Evolutionary conservation across 2,329 filamentous ascomycete species (phyloP).

Genomic region (Polychaeton citri): DNA sequence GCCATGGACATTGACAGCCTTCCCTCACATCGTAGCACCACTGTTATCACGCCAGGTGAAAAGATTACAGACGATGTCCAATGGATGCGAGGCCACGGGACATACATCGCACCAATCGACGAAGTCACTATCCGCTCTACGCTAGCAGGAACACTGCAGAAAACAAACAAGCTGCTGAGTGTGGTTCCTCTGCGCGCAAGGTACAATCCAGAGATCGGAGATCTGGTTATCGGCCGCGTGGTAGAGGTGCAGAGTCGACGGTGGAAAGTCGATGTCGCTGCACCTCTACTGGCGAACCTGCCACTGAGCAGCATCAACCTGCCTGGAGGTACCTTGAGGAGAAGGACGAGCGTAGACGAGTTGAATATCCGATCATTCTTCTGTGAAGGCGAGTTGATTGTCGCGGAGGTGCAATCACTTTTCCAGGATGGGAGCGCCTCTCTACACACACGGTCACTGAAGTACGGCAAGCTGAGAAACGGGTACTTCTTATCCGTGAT

Average conservation of each 20-base stretch:
- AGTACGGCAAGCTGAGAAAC: conserved; percentile 92
- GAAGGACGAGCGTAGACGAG: conserved; percentile 89
- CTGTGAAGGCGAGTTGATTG: conserved; percentile 81
- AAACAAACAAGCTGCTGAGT: conserved; percentile 93
- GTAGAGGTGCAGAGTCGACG: conserved; percentile 85
- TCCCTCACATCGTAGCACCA: conserved; percentile 29
- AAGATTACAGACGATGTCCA: conserved; percentile 82
- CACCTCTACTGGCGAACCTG: conserved; percentile 70
- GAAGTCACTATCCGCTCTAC: conserved; percentile 69
- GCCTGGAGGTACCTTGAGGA: conserved; percentile 80
- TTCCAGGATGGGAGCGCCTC: conserved; percentile 75
- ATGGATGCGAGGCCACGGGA: conserved; percentile 97
- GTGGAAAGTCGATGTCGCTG: conserved; percentile 91
- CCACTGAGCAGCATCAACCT: conserved; percentile 87
- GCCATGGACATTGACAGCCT: conserved; percentile 35
- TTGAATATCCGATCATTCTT: conserved; percentile 97
- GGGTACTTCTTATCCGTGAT: conserved; percentile 75
- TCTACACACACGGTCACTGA: conserved; percentile 77
- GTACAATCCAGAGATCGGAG: conserved; percentile 91
- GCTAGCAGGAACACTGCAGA: conserved; percentile 76
- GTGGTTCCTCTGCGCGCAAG: conserved; percentile 81
- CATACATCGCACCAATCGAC: conserved; percentile 49
- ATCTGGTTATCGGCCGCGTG: conserved; percentile 86
- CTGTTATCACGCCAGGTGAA: conserved; percentile 78
- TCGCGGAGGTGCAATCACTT: conserved; percentile 87